Conservation (phyloP, 2,329 filamentous ascomycete genomes). For the Xylaria sp. region DNA sequence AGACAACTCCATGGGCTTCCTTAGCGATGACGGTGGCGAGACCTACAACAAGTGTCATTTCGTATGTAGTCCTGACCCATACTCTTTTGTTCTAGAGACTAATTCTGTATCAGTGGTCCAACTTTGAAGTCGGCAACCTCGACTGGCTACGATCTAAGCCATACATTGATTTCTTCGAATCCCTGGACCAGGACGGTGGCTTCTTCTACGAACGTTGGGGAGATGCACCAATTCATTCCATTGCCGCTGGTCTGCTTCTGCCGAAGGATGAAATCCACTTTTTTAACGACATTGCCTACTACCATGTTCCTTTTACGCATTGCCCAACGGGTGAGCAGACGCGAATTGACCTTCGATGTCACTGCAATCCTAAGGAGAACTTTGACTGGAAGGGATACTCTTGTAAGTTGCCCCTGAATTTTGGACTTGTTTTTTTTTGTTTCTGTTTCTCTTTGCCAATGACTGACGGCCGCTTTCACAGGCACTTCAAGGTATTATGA, state of each 20-base stretch:
- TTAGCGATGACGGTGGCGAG: conserved; percentile 86
- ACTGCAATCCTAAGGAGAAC: conserved; percentile 93
- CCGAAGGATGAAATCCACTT: conserved; percentile 95
- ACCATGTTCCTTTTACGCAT: conserved; percentile 95
- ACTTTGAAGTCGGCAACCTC: conserved; percentile 94
- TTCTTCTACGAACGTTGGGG: conserved; percentile 99
- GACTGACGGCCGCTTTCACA: conserved; percentile 32
- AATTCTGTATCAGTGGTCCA: conserved; percentile 71
- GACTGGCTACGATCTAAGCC: conserved; percentile 86
- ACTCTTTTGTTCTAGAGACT: conserved; percentile 14
- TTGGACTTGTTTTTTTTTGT: neutral
- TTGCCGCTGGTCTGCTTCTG: conserved; percentile 79
- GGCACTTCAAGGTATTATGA: conserved; percentile 85
- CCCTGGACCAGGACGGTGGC: conserved; percentile 82
- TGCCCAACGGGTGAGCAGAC: conserved; percentile 88
- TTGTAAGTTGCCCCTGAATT: conserved; percentile 54
- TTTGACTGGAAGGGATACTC: conserved; percentile 99
- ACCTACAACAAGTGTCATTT: conserved; percentile 98
- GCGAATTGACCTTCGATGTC: conserved; percentile 79
- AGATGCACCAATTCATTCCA: conserved; percentile 96
- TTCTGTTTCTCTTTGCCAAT: neutral
- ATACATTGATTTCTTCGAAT: conserved; percentile 87
- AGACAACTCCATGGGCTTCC: conserved; percentile 82
- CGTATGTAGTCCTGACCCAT: conserved; percentile 47
- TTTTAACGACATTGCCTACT: conserved; percentile 98